Evolutionary conservation across 1,284 basidiomycete species (phyloP), one percentile per base, ranked within the genome.

Genomic region (Xanthoconium separans): DNA sequence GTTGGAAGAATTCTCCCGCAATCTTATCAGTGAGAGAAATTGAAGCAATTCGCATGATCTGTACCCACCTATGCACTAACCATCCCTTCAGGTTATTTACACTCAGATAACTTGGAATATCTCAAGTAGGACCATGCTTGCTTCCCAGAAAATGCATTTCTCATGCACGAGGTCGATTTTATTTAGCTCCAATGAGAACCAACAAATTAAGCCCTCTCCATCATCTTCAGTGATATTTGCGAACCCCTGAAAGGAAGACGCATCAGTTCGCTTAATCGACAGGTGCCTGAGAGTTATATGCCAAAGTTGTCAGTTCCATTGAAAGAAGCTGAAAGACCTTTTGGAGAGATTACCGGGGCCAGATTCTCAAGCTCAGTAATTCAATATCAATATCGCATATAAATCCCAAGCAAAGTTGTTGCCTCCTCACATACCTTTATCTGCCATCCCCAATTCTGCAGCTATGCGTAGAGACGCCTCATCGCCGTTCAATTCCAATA

Each of bases 401-500:
- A 62, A 52, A 61, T 58, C 9, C 30, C 29, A 50, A 51, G 27
- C 24, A 36, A 39, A 29, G 9, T 6, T 22, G 18, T 33, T 20
- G 9, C 15, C 33, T 33, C 47, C 9, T 47, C 41, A 33, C 50
- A 29, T 33, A 50, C 44, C 39, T 49, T 37, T 43, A 24, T 16
- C 30, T 36, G 24, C 20, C 47, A 50, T 50, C 47, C 40, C 33
- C 31, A 20, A 45, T 13, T 34, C 45, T 30, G 6, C 37, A 50
- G 18, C 44, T 10, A 70, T 66, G 68, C 48, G 37, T 20, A 55
- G 43, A 54, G 62, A 65, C 43, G 68, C 68, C 16, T 33, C 53
- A 55, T 44, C 59, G 3, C 69, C 65, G 3, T 69, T 70, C 56
- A 47, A 68, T 24, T 66, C 57, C 29, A 48, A 36, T 40, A 61